Conservation (phyloP, 2,329 filamentous ascomycete genomes). For the Aspergillus nomiae region DNA sequence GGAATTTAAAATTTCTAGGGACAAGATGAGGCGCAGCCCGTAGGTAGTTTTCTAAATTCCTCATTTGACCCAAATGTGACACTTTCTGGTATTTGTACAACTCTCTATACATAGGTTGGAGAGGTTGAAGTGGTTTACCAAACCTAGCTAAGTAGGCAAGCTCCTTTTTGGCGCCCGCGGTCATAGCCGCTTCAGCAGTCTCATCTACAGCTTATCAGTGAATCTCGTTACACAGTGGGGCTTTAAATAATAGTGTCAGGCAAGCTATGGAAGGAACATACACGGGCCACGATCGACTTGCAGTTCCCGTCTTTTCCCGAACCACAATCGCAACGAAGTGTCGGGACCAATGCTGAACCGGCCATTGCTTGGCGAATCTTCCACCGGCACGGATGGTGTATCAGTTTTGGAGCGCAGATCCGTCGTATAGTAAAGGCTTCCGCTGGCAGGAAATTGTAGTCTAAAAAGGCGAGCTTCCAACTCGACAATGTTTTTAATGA, state of each 20-base stretch:
- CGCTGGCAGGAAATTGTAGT: constrained; percentile 19
- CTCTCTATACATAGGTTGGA: constrained; percentile 7
- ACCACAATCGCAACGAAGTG: constrained; percentile 4
- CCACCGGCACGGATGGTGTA: background rate
- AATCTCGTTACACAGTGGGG: background rate
- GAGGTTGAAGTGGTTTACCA: constrained; percentile 15
- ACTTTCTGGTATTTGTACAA: background rate
- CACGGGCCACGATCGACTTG: constrained; percentile 8
- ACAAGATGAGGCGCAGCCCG: background rate
- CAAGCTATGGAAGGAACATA: background rate
- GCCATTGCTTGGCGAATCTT: background rate
- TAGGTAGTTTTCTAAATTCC: background rate
- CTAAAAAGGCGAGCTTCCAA: constrained; percentile 21
- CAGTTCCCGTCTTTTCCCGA: background rate
- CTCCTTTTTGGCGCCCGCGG: constrained; percentile 18
- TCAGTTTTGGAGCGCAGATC: constrained; percentile 7
- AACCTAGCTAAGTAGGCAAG: constrained; percentile 16
- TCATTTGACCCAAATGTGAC: constrained; percentile 1
- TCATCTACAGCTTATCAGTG: background rate
- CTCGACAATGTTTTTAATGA: constrained; percentile 22
- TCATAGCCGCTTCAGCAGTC: constrained; percentile 12
- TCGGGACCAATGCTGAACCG: constrained; percentile 9
- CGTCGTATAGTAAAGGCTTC: constrained; percentile 22
- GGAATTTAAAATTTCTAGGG: background rate
- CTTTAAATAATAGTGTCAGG: background rate